Conservation (phyloP, 148 eudicot genomes). For the Talinum fruticosum region DNA sequence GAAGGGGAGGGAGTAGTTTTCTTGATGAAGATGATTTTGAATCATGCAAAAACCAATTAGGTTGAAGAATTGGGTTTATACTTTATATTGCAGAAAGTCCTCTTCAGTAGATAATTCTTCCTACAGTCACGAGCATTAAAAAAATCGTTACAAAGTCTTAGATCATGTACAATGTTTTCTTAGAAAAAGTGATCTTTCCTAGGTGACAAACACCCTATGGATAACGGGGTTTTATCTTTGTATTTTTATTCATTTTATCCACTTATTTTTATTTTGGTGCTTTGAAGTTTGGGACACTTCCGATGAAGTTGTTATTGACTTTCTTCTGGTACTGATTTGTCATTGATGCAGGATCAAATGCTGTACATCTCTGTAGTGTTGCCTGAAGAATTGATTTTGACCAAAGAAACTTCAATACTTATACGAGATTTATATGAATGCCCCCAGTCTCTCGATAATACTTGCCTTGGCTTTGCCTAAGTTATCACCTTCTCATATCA, state of each 20-base stretch:
- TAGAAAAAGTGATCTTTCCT: neutral
- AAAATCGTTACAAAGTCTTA: neutral
- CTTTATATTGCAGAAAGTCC: neutral
- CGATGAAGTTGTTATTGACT: neutral
- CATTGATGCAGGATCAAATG: conserved; percentile 32
- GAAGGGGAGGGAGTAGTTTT: neutral
- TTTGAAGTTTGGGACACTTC: neutral
- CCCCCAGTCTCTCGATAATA: neutral
- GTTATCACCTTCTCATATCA: neutral
- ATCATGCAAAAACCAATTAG: neutral
- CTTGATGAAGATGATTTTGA: neutral
- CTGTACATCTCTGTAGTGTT: conserved; percentile 28
- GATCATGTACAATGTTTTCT: neutral
- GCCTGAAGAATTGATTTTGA: conserved; percentile 27
- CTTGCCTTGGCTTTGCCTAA: conserved; percentile 8
- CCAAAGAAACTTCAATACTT: conserved; percentile 18
- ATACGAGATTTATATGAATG: conserved; percentile 23
- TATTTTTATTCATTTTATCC: no score
- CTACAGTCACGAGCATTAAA: neutral
- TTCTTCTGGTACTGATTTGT: neutral
- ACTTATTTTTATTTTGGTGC: neutral
- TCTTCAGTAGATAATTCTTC: neutral
- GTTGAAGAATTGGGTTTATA: neutral
- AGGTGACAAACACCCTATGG: neutral
- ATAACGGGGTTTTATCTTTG: neutral